Percentiles rank a stretch among this genome's conserved stretches.
phyloP scores from a whole-genome alignment of 176 grass and related monocot species.

The Chloris gayana region DNA sequence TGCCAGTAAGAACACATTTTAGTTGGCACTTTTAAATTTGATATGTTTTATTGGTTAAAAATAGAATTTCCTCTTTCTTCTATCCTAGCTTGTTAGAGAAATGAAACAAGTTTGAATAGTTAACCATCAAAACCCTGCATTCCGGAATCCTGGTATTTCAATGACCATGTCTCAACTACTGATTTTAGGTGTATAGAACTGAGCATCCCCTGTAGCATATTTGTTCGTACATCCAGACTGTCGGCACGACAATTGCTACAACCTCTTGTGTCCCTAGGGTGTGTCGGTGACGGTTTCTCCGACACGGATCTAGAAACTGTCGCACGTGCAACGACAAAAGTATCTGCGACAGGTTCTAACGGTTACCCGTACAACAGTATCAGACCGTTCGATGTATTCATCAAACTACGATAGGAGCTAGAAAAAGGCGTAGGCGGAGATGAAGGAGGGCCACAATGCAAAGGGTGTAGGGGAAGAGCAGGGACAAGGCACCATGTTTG shows the following conservation, averaged over 20 bases:
- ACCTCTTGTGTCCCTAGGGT: neutral
- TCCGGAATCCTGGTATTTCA: neutral
- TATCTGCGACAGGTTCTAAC: neutral
- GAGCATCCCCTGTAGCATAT: neutral
- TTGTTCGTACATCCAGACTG: neutral
- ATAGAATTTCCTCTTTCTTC: no score
- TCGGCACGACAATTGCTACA: neutral
- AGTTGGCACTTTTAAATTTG: no score
- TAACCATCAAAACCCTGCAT: neutral
- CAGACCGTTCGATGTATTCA: neutral
- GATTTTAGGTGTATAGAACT: neutral
- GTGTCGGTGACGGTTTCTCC: neutral
- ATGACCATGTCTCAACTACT: neutral
- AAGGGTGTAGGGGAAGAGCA: neutral
- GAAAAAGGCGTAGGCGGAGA: neutral
- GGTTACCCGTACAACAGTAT: neutral
- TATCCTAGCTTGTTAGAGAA: no score
- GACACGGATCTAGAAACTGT: neutral
- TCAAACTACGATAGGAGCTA: neutral
- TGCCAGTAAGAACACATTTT: no score
- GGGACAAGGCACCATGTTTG: conserved; percentile 30
- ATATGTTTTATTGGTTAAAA: no score
- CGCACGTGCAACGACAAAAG: neutral
- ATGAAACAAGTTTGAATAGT: no score
- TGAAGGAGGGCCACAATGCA: neutral